Base-by-base conservation (phyloP, 306 rosid genomes). In the Vigna nakashimae region DNA sequence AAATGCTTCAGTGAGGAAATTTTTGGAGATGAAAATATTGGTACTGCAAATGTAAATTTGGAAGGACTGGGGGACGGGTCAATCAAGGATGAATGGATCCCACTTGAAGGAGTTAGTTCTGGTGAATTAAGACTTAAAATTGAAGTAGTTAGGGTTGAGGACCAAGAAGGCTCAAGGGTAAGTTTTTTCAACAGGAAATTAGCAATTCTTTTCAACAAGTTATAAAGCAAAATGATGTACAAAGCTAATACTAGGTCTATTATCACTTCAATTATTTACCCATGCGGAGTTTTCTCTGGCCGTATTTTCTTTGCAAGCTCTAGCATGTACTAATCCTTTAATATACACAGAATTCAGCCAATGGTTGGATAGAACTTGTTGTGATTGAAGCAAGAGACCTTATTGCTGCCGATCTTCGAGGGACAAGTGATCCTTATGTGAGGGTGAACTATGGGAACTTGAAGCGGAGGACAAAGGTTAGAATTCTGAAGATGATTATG, bases 401-500 rank as follows among this genome's bases (percentile, higher is more conserved):
- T 64, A 32, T 92, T 81, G 99, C 97, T 10, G 99, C 99, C 8
- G 99, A 96, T 87, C 82, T 92, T 68, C 83, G 99, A 86, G 99
- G 99, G 65, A 96, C 99, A 48, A 96, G 99, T 74, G 99, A 96
- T 86, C 99, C 99, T 1, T 96, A 86, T 45, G 99, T 96, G 77
- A 88, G 96, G 83, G 98, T 93, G 42, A 91, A 91, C 4, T 92
- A 92, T 49, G 99, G 99, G 76, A 86, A 72, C 82, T 56, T 83
- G 71, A 96, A 91, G 96, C 91, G 73, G 86, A 88, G 77, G 74
- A 96, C 98, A 26, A 96, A 96, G 99, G 99, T 96, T 77, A 69
- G 76, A 72, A 59, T 36, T 40, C 76, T 40, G 11, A 8, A 8
- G 10, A 38, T 38, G 43, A 11, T 40, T 50, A 88, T 7, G 57